phyloP scores from a whole-genome alignment of 768 basidiomycete species.

The Naematelia aurantialba region DNA sequence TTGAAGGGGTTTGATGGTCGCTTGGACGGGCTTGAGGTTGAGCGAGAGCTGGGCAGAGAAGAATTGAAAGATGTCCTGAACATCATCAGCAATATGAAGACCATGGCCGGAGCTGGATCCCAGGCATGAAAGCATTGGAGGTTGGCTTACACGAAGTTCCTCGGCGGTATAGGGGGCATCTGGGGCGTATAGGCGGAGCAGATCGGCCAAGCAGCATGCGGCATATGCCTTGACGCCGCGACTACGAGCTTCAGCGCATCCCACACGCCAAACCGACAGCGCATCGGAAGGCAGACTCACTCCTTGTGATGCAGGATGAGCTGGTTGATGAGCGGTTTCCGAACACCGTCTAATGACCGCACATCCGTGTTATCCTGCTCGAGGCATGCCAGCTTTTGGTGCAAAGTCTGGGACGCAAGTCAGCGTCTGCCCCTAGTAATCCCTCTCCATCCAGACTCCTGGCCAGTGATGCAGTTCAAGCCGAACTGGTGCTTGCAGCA shows the following conservation, averaged over 20 bases:
- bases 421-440: background rate
- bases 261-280: background rate
- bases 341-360: slow-evolving; percentile 63
- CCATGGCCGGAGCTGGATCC: too few relatives aligned
- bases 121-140: too few relatives aligned
- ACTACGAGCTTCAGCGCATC: slow-evolving; percentile 31
- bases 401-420: slow-evolving; percentile 44
- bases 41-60: slow-evolving; percentile 79
- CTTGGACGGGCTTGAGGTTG: slow-evolving; percentile 49
- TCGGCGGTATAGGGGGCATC: slow-evolving; percentile 89
- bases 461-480: too few relatives aligned
- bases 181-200: slow-evolving; percentile 88
- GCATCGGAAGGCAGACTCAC: slow-evolving; percentile 21
- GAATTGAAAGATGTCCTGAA: slow-evolving; percentile 91
- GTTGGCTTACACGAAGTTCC: slow-evolving; percentile 59
- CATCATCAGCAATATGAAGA: slow-evolving; percentile 1
- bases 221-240: slow-evolving; percentile 91
- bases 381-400: slow-evolving; percentile 62
- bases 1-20: slow-evolving; percentile 22
- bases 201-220: slow-evolving; percentile 89
- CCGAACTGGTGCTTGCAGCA: too few relatives aligned
- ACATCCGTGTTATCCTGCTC: slow-evolving; percentile 85
- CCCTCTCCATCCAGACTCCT: too few relatives aligned
- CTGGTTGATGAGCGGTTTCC: slow-evolving; percentile 73
- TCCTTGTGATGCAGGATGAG: slow-evolving; percentile 90